Evolutionary conservation across 2,329 filamentous ascomycete genomes (phyloP).

Genomic region (Exserohilum turcica): DNA sequence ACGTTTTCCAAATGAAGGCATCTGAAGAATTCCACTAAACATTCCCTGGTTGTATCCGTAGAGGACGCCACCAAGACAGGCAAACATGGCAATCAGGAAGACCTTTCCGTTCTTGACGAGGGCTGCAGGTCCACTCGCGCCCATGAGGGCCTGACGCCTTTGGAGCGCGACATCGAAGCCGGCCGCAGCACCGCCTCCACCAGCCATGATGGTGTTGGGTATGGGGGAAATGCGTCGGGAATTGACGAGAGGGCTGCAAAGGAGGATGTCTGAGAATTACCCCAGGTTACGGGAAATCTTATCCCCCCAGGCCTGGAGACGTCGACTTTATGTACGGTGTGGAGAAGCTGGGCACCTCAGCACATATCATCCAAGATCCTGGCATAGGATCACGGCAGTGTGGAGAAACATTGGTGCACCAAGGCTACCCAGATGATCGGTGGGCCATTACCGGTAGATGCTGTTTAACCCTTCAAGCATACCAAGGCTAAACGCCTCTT

Average conservation of each 20-base stretch:
- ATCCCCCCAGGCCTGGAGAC: slow-evolving; percentile 8
- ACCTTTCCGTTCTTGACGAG: slow-evolving; percentile 60
- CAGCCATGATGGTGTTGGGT: slow-evolving; percentile 24
- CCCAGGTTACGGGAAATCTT: slow-evolving; percentile 2
- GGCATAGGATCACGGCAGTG: slow-evolving; percentile 13
- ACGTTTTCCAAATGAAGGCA: slow-evolving; percentile 54
- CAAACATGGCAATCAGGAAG: slow-evolving; percentile 61
- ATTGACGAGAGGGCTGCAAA: background rate
- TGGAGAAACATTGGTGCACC: slow-evolving; percentile 13
- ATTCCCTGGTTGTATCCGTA: slow-evolving; percentile 80
- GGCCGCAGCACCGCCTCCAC: slow-evolving; percentile 23
- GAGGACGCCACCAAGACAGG: slow-evolving; percentile 58
- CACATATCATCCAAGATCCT: slow-evolving; percentile 27
- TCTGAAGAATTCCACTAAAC: slow-evolving; percentile 69
- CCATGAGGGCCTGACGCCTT: slow-evolving; percentile 31
- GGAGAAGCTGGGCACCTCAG: slow-evolving; percentile 4
- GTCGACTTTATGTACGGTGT: slow-evolving; percentile 11
- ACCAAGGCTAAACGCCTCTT: slow-evolving; percentile 13
- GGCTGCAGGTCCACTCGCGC: slow-evolving; percentile 52
- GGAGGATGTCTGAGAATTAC: background rate
- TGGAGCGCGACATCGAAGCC: slow-evolving; percentile 32
- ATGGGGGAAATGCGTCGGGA: background rate
- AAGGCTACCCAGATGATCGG: slow-evolving; percentile 8
- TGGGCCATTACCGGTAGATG: slow-evolving; percentile 3
- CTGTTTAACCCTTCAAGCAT: slow-evolving; percentile 17